Percentiles rank a stretch among this genome's conserved stretches.
Evolutionary conservation across 106 monocot species (phyloP).

Genomic region (Apostasia shenzhenica): DNA sequence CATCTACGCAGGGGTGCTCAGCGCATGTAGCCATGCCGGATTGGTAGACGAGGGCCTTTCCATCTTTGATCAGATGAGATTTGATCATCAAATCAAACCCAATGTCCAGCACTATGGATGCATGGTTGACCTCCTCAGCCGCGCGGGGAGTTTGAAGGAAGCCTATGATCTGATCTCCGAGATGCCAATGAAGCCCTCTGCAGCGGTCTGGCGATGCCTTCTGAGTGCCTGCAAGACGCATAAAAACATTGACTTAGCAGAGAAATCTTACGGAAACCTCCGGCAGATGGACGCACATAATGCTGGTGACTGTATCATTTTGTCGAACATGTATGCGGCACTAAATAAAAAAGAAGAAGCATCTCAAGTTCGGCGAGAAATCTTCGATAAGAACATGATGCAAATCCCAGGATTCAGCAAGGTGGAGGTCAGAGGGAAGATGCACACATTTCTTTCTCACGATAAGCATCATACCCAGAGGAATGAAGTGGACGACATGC

Average conservation of each 20-base stretch:
- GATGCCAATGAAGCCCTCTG: conserved; percentile 46
- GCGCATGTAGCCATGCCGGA: conserved; percentile 60
- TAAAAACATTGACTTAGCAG: conserved; percentile 42
- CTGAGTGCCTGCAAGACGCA: conserved; percentile 45
- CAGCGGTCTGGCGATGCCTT: conserved; percentile 55
- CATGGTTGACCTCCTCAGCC: conserved; percentile 61
- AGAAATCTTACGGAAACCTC: conserved; percentile 32
- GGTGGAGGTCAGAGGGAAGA: conserved; percentile 48
- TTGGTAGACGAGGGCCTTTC: conserved; percentile 45
- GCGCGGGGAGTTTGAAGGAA: conserved; percentile 45
- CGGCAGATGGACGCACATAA: conserved; percentile 20
- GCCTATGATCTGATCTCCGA: conserved; percentile 33
- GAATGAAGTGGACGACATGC: conserved; percentile 12
- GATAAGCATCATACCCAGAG: conserved; percentile 23
- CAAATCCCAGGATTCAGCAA: conserved; percentile 54
- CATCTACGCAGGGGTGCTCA: conserved; percentile 54
- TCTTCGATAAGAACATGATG: conserved; percentile 22
- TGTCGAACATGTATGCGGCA: conserved; percentile 49
- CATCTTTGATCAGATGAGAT: conserved; percentile 51
- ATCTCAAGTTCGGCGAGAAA: conserved; percentile 30
- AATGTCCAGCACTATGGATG: conserved; percentile 69
- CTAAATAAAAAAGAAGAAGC: conserved; percentile 36
- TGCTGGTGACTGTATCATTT: conserved; percentile 47
- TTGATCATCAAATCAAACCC: conserved; percentile 36
- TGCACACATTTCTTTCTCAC: conserved; percentile 58